Base-by-base conservation (phyloP, 306 rosid genomes). In the Vigna angularis region DNA sequence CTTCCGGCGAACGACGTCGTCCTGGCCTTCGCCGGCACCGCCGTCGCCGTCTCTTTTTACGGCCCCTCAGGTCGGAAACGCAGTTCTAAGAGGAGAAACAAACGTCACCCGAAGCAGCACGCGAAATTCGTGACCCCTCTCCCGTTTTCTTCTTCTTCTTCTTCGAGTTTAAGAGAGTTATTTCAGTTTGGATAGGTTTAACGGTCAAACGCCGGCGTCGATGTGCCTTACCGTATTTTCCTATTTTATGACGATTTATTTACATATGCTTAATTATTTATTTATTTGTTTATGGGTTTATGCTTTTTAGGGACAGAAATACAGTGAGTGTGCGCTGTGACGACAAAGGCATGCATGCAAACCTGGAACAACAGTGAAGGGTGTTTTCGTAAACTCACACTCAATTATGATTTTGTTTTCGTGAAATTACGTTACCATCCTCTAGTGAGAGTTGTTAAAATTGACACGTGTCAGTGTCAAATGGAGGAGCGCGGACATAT, bases 191-290 rank as follows among this genome's bases (percentile, higher is more conserved):
- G 67, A 70, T 78, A 74, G 82, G 82, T 86, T 83, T 61, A 86
- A 86, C 89, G 87, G 86, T 86, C 89, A 86, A 86, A 86, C 85
- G 84, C 85, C 85, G 86, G 89, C 80, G 80, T 78, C 20, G 73
- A 80, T 66, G 44, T 50, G 72, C 73, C 79, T 59, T 53, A 79
- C 59, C 66, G 30, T 45, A 18, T 61, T 72, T 84, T 75, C 48
- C n/a, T 30, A 14, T 36, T 61, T 66, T 66, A 26, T 16, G 28
- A n/a, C 5, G 5, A 45, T 45, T 45, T 62, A 6, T 18, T 44
- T 26, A 16, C 7, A 34, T 36, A 26, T 18, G 1, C 18, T 58
- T 11, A 34, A 47, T 6, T 50, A 36, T 28, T 34, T 5, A 36
- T 77, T 66, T 57, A 4, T 30, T 52, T 62, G 3, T 45, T 70